These are phyloP conservation scores for Teratosphaeria gauchensis DNA, from an alignment of 2,329 filamentous ascomycete genomes.

Conservation along the genomic window DNA sequence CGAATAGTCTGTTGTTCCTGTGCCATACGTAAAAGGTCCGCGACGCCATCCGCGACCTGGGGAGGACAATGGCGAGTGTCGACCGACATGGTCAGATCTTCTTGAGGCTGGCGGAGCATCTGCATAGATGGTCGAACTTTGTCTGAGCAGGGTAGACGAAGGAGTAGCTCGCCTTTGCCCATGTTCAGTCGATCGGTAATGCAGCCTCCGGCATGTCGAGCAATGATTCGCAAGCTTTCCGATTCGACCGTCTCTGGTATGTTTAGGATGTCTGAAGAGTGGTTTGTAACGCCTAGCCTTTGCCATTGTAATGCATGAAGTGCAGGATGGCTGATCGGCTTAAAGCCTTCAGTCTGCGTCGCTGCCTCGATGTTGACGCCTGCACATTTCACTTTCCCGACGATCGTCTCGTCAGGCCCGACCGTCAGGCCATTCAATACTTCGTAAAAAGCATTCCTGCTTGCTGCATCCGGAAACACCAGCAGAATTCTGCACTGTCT, in stretches of 20 bases:
- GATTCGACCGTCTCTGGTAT: constrained; percentile 61
- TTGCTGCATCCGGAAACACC: constrained; percentile 64
- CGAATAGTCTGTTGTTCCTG: constrained; percentile 56
- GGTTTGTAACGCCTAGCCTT: constrained; percentile 61
- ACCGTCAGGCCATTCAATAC: constrained; percentile 64
- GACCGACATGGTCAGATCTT: constrained; percentile 67
- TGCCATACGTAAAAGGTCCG: constrained; percentile 50
- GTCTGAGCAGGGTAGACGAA: constrained; percentile 32
- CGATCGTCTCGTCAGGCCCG: constrained; percentile 58
- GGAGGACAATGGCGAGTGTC: constrained; percentile 31
- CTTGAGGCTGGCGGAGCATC: constrained; percentile 62
- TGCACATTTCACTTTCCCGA: constrained; percentile 57
- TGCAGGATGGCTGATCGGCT: constrained; percentile 29
- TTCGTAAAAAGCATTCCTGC: constrained; percentile 62
- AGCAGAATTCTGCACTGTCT: constrained; percentile 64
- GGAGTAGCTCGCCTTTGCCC: constrained; percentile 40
- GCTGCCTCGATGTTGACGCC: constrained; percentile 54
- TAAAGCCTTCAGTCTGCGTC: constrained; percentile 37
- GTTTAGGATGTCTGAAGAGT: constrained; percentile 48
- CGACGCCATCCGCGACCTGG: constrained; percentile 49
- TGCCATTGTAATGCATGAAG: constrained; percentile 50
- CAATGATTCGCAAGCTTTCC: constrained; percentile 63
- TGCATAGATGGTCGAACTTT: constrained; percentile 47
- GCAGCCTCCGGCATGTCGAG: constrained; percentile 63
- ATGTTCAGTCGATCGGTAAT: constrained; percentile 79